These are phyloP conservation scores for Stagonosporopsis cucurbitacearum DNA, from an alignment of 2,329 filamentous ascomycete species.

Conservation along the genomic window DNA sequence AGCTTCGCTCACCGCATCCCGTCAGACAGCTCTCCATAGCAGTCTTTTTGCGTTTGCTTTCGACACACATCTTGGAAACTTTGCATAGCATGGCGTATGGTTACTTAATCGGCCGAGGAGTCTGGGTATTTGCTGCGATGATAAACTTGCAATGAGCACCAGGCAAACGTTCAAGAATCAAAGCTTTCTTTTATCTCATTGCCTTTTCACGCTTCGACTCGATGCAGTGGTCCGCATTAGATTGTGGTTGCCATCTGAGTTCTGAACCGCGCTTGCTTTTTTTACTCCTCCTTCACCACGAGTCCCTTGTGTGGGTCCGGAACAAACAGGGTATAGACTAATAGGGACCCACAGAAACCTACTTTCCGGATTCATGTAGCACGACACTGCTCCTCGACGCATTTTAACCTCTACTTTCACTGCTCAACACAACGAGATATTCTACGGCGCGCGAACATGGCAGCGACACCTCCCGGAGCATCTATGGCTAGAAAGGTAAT, in stretches of 20 bases:
- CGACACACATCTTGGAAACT: background rate
- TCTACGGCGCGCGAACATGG: background rate
- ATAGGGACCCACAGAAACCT: background rate
- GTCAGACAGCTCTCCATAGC: background rate
- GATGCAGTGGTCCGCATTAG: background rate
- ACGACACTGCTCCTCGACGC: background rate
- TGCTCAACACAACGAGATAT: background rate
- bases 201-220: background rate
- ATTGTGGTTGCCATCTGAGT: background rate
- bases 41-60: background rate
- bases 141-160: background rate
- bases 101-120: background rate
- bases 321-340: background rate
- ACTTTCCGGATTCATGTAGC: too few relatives aligned
- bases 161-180: background rate
- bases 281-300: background rate
- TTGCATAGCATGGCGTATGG: constrained; percentile 27
- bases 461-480: constrained; percentile 1
- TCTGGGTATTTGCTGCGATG: background rate
- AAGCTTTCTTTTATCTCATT: background rate
- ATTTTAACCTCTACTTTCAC: background rate
- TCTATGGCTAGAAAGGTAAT: constrained; percentile 20
- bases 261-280: background rate
- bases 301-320: background rate
- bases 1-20: background rate